Base-by-base conservation (phyloP, 2,329 filamentous ascomycete genomes). In the Boeremia exigua region DNA sequence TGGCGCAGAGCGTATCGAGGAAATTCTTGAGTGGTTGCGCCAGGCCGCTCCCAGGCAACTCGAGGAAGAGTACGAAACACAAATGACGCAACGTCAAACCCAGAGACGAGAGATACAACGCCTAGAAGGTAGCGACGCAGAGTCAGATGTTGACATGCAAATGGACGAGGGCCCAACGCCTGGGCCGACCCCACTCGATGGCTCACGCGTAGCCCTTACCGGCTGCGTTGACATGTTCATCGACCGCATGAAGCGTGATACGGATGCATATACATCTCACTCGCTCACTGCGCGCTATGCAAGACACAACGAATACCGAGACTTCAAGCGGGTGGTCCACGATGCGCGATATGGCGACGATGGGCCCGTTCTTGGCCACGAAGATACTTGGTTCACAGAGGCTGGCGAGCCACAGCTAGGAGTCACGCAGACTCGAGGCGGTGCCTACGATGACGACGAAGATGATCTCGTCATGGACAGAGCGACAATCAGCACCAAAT, bases 401-500 rank as follows among this genome's bases (percentile, higher is more conserved):
- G 77, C 79, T 61, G 79, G 80, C 32, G 68, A 69, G 9, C 77
- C 78, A 14, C 70, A 74, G 2, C 76, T 77, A 15, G 78, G 79
- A 10, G 67, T 77, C 25, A 79, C 78, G 2, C 63, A 67, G 33
- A 65, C 56, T 14, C 63, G 73, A 48, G 57, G 59, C 1, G 79
- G 75, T 2, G 64, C 64, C 19, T 60, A 60, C n/a, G 80, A 82
- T 1, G 85, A 84, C 5, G 81, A 82, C 14, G 87, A 89, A 50
- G 87, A 90, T 17, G 90, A 93, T 37, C 79, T 93, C 23, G 82
- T 88, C 1, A 82, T 93, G 28, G 82, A 84, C 27, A 80, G 84
- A 44, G 86, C 87, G 59, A 83, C 82, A 4, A 80, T 87, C 48
- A 88, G 85, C 71, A 84, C 88, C 29, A 87, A 85, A 64, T 93